Percentiles rank a stretch among this genome's conserved stretches.
Conservation (phyloP, 305 asterid species). For the Fraxinus ornus region DNA sequence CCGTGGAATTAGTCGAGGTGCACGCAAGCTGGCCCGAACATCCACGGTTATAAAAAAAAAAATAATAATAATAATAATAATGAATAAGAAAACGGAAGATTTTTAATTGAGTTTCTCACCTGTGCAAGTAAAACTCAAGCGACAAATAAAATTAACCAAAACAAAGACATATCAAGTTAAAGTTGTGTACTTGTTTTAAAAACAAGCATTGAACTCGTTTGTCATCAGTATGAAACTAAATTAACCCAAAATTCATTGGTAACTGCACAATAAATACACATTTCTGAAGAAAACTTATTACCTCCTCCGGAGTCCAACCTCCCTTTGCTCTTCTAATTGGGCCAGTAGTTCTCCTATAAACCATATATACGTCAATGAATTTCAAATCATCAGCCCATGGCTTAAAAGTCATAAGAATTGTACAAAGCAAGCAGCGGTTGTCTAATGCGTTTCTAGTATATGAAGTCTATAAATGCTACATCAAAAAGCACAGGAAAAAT, state of each 20-base stretch:
- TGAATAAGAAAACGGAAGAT: background rate
- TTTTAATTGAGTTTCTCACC: background rate
- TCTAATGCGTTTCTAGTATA: slow-evolving; percentile 2
- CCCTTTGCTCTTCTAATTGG: slow-evolving; percentile 99
- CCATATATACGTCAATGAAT: slow-evolving; percentile 17
- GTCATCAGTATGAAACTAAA: slow-evolving; percentile 7
- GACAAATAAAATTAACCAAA: background rate
- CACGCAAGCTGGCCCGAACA: too few species aligned
- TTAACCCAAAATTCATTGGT: slow-evolving; percentile 6
- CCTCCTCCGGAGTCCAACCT: slow-evolving; percentile 99
- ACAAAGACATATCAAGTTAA: background rate
- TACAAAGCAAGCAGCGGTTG: background rate
- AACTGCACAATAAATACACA: slow-evolving; percentile 19
- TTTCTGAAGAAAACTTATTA: slow-evolving; percentile 30
- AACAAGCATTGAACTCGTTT: slow-evolving; percentile 3
- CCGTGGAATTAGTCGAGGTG: too few species aligned
- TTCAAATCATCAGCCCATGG: slow-evolving; percentile 18
- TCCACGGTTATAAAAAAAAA: too few species aligned
- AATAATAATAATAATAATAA: too few species aligned
- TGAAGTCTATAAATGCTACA: background rate
- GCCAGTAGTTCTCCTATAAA: slow-evolving; percentile 83
- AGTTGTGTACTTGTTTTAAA: slow-evolving; percentile 3
- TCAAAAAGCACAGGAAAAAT: background rate
- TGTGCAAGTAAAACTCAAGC: background rate
- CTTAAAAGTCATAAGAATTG: background rate